Base-by-base conservation (phyloP, 805 yeast species). In the Isabelozyma heimii region DNA sequence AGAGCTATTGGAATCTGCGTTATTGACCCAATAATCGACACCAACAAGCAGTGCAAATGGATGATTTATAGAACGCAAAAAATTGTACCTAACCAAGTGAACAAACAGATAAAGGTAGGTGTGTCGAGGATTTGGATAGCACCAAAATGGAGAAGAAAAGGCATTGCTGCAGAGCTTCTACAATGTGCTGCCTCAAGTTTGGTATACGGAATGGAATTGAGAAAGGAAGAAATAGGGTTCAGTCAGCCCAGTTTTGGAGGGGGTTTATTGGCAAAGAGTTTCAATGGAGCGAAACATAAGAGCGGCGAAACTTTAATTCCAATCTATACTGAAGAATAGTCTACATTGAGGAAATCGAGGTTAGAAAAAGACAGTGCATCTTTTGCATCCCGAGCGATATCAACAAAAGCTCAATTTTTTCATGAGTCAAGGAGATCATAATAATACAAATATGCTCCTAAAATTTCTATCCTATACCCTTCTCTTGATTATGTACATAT, bases 211-310 rank as follows among this genome's bases (percentile, higher is more conserved):
- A 58, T 77, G 47, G 44, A 20, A 0, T 54, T 84, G 12, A 63
- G 65, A 2, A 76, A 64, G 48, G 54, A 52, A 13, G 75, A 80
- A 50, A 61, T 86, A 15, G 87, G 83, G 0, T 86, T 89, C 81
- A 83, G 89, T 41, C 92, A 86, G 60, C 91, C 91, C 0, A 82
- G 87, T 49, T 79, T 73, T 44, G 73, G 77, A 49, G 92, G 92
- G 0, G 82, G 83, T 1, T 72, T 75, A 48, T 69, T 85, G 30
- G 89, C 91, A 0, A 62, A 61, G 33, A 65, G 59, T 28, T 85
- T 80, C 58, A 83, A 82, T 57, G 83, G 85, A 0, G 79, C 77
- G 0, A 62, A 49, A 26, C 89, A 85, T 58, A 77, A 74, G 48
- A 66, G 77, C 26, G 85, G 85, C 0, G 77, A 73, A 52, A 51